Percentiles rank a stretch among this genome's conserved stretches.
phyloP scores from a whole-genome alignment of 768 basidiomycete genomes.

The Cystobasidium tubakii region DNA sequence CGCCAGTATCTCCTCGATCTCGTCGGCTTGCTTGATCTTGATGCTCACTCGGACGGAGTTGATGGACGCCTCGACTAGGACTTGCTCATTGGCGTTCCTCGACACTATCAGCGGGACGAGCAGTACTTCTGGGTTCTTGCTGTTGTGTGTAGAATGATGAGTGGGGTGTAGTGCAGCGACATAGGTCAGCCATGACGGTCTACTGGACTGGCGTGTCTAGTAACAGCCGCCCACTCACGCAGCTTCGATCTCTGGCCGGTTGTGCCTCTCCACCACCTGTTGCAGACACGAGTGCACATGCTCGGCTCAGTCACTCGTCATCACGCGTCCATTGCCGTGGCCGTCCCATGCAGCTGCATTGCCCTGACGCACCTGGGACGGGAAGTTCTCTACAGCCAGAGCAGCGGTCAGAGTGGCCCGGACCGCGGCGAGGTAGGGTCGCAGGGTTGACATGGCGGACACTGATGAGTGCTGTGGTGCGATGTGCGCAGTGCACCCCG shows the following conservation, averaged over 20 bases:
- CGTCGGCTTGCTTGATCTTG: constrained; percentile 98
- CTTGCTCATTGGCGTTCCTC: constrained; percentile 93
- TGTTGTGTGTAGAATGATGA: constrained; percentile 48
- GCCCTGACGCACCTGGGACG: constrained; percentile 68
- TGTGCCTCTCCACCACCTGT: constrained; percentile 92
- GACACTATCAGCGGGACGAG: constrained; percentile 90
- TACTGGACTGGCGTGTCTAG: neutral
- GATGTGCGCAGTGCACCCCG: neutral
- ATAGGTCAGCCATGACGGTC: neutral
- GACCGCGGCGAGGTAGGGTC: constrained; percentile 73
- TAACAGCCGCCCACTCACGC: constrained; percentile 55
- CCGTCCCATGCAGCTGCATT: too few relatives aligned
- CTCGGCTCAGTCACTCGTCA: too few relatives aligned
- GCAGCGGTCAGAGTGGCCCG: constrained; percentile 95
- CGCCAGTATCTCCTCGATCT: constrained; percentile 93
- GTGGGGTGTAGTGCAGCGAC: neutral
- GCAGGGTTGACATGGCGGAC: constrained; percentile 21
- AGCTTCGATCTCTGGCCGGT: constrained; percentile 91
- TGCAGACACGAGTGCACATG: too few relatives aligned
- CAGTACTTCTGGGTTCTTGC: constrained; percentile 86
- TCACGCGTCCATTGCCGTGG: too few relatives aligned
- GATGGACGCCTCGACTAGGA: constrained; percentile 92
- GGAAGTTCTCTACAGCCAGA: constrained; percentile 92
- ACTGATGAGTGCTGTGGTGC: constrained; percentile 6
- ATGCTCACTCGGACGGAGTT: constrained; percentile 96